Evolutionary conservation across 1,139 yeast species (phyloP).

Genomic region (Pneumocystis jirovecii): DNA sequence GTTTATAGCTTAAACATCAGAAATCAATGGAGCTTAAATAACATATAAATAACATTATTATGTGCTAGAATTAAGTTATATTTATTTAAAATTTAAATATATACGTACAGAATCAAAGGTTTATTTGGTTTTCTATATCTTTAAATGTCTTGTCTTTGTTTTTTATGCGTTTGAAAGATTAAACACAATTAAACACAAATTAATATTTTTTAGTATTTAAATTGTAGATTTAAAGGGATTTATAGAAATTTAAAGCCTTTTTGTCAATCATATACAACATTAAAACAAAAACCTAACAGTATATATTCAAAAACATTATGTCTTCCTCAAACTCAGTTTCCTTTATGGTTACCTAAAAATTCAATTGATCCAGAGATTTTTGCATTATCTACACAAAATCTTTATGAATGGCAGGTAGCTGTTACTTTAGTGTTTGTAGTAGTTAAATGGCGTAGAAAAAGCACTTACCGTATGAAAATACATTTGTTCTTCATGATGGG

Average conservation of each 20-base stretch:
- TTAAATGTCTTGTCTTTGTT: too few species aligned
- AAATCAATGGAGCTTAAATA: too few species aligned
- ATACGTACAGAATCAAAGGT: too few species aligned
- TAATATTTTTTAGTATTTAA: too few species aligned
- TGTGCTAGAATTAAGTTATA: too few species aligned
- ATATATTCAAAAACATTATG: not conserved
- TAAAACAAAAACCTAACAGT: not conserved
- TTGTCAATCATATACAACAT: not conserved
- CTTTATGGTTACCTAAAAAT: not conserved
- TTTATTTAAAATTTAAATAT: too few species aligned
- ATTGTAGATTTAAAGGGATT: too few species aligned
- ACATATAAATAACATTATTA: too few species aligned
- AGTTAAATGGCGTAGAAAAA: not conserved
- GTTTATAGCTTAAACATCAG: too few species aligned
- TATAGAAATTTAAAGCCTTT: not conserved
- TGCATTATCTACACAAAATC: not conserved
- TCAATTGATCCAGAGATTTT: not conserved
- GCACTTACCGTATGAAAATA: not conserved
- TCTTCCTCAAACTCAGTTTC: not conserved
- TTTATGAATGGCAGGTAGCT: not conserved
- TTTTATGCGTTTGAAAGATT: too few species aligned
- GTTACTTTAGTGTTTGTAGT: not conserved
- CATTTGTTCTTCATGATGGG: constrained; percentile 82
- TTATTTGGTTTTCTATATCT: too few species aligned
- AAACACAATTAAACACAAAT: too few species aligned